Evolutionary conservation across 345 rosid genomes (phyloP).

Genomic region (Populus simonii): DNA sequence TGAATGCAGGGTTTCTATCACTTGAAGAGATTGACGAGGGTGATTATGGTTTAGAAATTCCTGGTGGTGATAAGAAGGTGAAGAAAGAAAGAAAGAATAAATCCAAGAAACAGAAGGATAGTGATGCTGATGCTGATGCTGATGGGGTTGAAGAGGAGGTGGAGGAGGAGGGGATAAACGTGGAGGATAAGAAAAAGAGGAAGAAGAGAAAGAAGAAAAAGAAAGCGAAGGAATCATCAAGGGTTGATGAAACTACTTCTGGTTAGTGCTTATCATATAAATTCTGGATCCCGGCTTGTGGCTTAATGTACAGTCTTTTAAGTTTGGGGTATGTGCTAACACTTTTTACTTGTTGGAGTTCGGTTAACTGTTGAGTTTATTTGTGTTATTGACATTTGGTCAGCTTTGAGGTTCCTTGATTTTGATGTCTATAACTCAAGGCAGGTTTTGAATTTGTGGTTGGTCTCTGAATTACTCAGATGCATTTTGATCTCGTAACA

Average conservation of each 20-base stretch:
- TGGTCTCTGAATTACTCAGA: no score
- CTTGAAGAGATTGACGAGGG: conserved; percentile 89
- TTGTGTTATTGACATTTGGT: no score
- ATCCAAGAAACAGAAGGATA: conserved; percentile 36
- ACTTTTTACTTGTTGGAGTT: background rate
- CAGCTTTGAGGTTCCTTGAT: no score
- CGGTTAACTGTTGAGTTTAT: no score
- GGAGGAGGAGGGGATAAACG: conserved; percentile 20
- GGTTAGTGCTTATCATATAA: conserved; percentile 44
- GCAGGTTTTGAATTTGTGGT: no score
- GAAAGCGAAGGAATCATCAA: conserved; percentile 31
- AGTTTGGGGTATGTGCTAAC: background rate
- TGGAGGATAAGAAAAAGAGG: conserved; percentile 36
- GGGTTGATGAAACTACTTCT: conserved; percentile 29
- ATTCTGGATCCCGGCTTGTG: background rate
- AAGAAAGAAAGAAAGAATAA: conserved; percentile 27
- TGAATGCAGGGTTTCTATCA: conserved; percentile 67
- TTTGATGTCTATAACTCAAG: no score
- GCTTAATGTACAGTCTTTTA: background rate
- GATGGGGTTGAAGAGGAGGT: conserved; percentile 30
- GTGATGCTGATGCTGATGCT: conserved; percentile 25
- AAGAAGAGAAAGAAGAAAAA: conserved; percentile 46
- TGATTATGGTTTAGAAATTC: conserved; percentile 49
- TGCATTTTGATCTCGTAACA: background rate
- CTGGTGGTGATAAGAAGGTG: conserved; percentile 28